Conservation (phyloP, 768 basidiomycete species). For the Hypsizygus marmoreus region DNA sequence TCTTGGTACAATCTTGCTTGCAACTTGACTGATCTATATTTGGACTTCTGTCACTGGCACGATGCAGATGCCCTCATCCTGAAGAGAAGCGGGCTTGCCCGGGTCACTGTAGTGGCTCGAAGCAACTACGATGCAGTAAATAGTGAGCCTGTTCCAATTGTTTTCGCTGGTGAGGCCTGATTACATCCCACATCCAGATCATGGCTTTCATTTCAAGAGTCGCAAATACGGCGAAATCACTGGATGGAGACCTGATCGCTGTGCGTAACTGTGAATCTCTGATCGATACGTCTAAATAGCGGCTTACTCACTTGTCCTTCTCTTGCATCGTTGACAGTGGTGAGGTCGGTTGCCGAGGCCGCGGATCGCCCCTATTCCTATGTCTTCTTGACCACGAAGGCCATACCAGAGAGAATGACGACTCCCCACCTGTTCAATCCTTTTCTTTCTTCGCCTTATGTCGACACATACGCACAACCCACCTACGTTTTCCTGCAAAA, state of each 20-base stretch:
- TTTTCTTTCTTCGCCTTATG: slow-evolving; percentile 51
- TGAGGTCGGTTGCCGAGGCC: slow-evolving; percentile 59
- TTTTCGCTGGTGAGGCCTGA: background rate
- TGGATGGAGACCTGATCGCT: slow-evolving; percentile 65
- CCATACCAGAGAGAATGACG: slow-evolving; percentile 62
- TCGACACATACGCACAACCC: slow-evolving; percentile 49
- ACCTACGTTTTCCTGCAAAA: slow-evolving; percentile 70
- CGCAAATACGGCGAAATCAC: slow-evolving; percentile 57
- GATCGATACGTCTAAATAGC: background rate
- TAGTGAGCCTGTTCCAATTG: slow-evolving; percentile 30
- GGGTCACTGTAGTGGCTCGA: slow-evolving; percentile 73
- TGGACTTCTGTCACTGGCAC: background rate
- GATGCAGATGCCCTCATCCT: slow-evolving; percentile 55
- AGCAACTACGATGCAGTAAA: slow-evolving; percentile 63
- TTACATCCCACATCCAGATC: slow-evolving; percentile 29
- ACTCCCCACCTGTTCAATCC: slow-evolving; percentile 60
- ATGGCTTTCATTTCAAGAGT: slow-evolving; percentile 60
- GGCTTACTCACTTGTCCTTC: background rate
- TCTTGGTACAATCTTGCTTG: background rate
- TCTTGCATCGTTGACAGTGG: slow-evolving; percentile 42
- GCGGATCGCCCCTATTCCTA: slow-evolving; percentile 61
- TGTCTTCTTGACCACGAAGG: slow-evolving; percentile 71
- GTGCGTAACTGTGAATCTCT: slow-evolving; percentile 36
- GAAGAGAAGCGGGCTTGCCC: slow-evolving; percentile 55
- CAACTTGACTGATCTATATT: background rate